These are phyloP conservation scores for Ophiocytium majus DNA, from an alignment of 352 stramenopile species.

Conservation along the genomic window DNA sequence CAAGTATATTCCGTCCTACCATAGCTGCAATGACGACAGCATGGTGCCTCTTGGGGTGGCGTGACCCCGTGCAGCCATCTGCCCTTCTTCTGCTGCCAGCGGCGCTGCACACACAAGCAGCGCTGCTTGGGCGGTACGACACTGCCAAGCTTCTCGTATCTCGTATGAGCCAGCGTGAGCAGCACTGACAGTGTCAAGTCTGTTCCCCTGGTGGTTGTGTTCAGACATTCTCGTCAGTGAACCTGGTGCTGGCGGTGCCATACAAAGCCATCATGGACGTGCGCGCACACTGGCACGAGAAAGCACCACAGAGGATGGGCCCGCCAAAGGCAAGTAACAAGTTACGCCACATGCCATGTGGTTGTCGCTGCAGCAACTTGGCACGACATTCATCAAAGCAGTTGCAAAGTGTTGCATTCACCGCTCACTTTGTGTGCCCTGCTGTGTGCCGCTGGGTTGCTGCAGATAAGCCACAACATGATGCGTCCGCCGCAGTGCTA, in stretches of 20 bases:
- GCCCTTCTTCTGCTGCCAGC: no score
- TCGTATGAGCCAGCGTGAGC: no score
- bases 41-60: no score
- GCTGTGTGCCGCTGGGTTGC: neutral
- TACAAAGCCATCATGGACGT: conserved; percentile 39
- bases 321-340: neutral
- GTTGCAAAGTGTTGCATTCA: neutral
- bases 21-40: no score
- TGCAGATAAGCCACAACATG: conserved; percentile 43
- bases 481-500: conserved; percentile 50
- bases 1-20: no score
- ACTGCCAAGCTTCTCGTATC: no score
- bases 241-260: conserved; percentile 50
- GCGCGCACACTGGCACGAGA: conserved; percentile 13
- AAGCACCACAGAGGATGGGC: neutral
- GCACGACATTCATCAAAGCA: neutral
- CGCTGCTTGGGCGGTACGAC: no score
- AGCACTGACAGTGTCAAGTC: no score
- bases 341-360: neutral
- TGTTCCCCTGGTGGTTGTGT: no score
- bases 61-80: no score
- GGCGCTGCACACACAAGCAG: no score
- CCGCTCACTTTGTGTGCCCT: neutral
- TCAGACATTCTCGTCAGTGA: conserved; percentile 41
- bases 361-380: neutral